These are phyloP conservation scores for Penstemon davidsonii DNA, from an alignment of 257 asterid genomes.

Conservation along the genomic window DNA sequence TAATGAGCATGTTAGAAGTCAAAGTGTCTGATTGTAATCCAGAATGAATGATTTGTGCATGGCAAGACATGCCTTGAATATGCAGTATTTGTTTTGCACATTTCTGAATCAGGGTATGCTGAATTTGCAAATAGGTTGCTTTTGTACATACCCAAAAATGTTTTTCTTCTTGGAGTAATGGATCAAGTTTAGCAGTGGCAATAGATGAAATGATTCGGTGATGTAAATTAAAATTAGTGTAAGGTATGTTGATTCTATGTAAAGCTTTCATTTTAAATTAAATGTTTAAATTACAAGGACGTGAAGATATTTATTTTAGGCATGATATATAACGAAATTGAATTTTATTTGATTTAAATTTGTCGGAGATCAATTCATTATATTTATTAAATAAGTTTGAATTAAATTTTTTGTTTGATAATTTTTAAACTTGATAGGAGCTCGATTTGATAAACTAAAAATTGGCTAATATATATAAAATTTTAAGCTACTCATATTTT, in stretches of 20 bases:
- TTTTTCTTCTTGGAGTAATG: constrained; percentile 32
- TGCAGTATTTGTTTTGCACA: constrained; percentile 52
- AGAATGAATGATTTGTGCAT: constrained; percentile 50
- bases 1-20: constrained; percentile 77
- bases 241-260: constrained; percentile 26
- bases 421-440: no score
- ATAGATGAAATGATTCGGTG: constrained; percentile 39
- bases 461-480: no score
- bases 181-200: constrained; percentile 29
- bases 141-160: constrained; percentile 34
- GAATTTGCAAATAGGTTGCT: constrained; percentile 33
- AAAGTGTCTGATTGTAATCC: constrained; percentile 52
- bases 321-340: no score
- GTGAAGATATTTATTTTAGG: not conserved
- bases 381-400: no score
- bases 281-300: not conserved
- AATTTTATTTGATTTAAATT: no score
- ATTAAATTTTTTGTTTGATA: no score
- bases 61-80: constrained; percentile 56
- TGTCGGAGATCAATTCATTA: no score
- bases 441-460: no score
- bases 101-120: constrained; percentile 51
- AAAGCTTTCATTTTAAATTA: constrained; percentile 40
- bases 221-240: constrained; percentile 13
- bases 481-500: no score